phyloP scores from a whole-genome alignment of 2,329 filamentous ascomycete species.

The Lithohypha guttulata region DNA sequence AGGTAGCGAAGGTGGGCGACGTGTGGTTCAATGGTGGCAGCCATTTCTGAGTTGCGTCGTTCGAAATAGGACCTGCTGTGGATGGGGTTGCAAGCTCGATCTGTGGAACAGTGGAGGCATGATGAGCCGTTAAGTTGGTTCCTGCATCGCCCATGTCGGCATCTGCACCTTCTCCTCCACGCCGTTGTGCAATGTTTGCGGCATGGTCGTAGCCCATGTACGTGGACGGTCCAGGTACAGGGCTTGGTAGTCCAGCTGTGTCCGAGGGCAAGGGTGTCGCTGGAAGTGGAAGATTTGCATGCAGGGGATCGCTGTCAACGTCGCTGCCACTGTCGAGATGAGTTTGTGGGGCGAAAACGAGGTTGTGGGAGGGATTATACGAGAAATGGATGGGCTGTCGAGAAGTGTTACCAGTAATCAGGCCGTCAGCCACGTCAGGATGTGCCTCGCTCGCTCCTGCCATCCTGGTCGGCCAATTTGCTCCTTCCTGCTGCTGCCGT shows the following conservation, averaged over 20 bases:
- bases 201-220: background rate
- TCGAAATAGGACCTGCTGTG: constrained; percentile 1
- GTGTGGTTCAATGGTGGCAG: background rate
- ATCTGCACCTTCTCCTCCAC: background rate
- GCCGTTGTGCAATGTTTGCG: no score
- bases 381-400: no score
- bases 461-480: no score
- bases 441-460: no score
- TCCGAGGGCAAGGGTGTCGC: no score
- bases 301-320: background rate
- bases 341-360: background rate
- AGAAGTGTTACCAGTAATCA: no score
- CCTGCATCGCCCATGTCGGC: background rate
- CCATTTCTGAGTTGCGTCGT: constrained; percentile 5
- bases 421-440: no score
- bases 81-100: constrained; percentile 8
- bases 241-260: background rate
- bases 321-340: background rate
- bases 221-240: background rate
- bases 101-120: constrained; percentile 5
- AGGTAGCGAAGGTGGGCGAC: constrained; percentile 23
- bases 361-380: no score
- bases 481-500: no score
- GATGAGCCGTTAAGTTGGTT: no score
- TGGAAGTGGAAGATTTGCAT: background rate